Base-by-base conservation (phyloP, 768 basidiomycete genomes). In the Sarcodon sp. region DNA sequence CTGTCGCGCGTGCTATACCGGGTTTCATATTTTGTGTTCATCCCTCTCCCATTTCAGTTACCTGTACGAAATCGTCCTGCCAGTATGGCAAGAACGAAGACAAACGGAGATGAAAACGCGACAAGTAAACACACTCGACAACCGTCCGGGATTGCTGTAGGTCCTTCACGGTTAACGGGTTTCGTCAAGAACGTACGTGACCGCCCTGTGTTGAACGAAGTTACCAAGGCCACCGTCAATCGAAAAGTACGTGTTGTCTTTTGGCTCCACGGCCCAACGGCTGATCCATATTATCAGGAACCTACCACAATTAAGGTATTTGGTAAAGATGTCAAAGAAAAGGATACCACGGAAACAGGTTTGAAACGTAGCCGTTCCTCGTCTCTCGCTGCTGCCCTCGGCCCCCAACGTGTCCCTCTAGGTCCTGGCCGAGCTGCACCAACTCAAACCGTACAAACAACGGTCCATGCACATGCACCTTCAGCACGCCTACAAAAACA, bases 91-190 rank as follows among this genome's bases (percentile, higher is more conserved):
- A 41, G 39, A 41, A 27, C 62, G 49, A 75, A 70, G 61, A 66
- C 64, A 59, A 86, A 83, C 63, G 76, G 67, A 51, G 87, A 88
- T 61, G 87, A 88, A 68, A 87, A 89, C 59, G 82, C 85, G 44
- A 73, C 72, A 57, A 76, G 73, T 56, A 77, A 69, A 64, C 80
- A 86, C 57, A 58, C 71, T 34, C 80, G 84, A 50, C 80, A 84
- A 55, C 54, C 70, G 13, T 83, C 81, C 13, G 73, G 68, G 53
- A 65, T 64, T 54, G 59, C 69, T 34, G 55, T 62, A 46, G 57
- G 39, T 67, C 73, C 49, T 77, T 81, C 46, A 66, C 74, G 59
- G 70, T 43, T 37, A 56, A 74, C 33, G 60, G 62, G 49, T 51
- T 63, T 57, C 34, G 64, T 70, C 54, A 90, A 88, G 70, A 68